Conservation (phyloP, 2,329 filamentous ascomycete genomes). For the Phaeomoniella chlamydospora region DNA sequence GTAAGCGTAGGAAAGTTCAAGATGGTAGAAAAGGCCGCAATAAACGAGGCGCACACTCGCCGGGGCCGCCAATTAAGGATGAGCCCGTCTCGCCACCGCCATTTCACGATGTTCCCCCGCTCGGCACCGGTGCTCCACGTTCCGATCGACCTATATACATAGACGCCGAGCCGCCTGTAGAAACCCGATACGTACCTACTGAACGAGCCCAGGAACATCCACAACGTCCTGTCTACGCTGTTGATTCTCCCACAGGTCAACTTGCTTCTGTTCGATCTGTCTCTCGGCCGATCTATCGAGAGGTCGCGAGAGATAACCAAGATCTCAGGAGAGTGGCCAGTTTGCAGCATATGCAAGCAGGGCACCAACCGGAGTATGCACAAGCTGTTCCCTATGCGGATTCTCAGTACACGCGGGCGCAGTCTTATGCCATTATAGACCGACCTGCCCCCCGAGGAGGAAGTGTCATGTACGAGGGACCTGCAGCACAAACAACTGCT, state of each 20-base stretch:
- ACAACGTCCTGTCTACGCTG: constrained; percentile 8
- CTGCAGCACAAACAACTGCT: constrained; percentile 16
- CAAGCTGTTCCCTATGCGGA: constrained; percentile 24
- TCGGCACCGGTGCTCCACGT: constrained; percentile 21
- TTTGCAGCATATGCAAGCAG: constrained; percentile 27
- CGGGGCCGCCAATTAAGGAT: constrained; percentile 43
- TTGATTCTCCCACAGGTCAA: constrained; percentile 7
- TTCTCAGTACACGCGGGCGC: constrained; percentile 18
- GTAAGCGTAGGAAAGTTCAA: constrained; percentile 36
- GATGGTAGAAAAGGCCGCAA: constrained; percentile 21
- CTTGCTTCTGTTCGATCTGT: constrained; percentile 19
- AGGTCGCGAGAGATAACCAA: constrained; percentile 20
- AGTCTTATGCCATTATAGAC: constrained; percentile 22
- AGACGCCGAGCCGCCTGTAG: constrained; percentile 23
- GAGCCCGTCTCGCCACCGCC: constrained; percentile 48
- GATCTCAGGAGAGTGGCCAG: constrained; percentile 32
- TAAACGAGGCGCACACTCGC: constrained; percentile 19
- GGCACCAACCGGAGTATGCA: constrained; percentile 25
- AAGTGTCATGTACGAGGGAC: constrained; percentile 23
- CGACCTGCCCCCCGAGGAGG: constrained; percentile 20
- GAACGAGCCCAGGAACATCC: constrained; percentile 11
- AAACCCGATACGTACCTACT: constrained; percentile 8
- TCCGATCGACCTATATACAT: constrained; percentile 32
- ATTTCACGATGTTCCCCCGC: constrained; percentile 29
- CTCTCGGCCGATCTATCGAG: constrained; percentile 21